A percentile compares a stretch with the other conserved stretches of the same genome.
Conservation (phyloP, 2,329 filamentous ascomycete species). For the Ophioceras dolichostomum region DNA sequence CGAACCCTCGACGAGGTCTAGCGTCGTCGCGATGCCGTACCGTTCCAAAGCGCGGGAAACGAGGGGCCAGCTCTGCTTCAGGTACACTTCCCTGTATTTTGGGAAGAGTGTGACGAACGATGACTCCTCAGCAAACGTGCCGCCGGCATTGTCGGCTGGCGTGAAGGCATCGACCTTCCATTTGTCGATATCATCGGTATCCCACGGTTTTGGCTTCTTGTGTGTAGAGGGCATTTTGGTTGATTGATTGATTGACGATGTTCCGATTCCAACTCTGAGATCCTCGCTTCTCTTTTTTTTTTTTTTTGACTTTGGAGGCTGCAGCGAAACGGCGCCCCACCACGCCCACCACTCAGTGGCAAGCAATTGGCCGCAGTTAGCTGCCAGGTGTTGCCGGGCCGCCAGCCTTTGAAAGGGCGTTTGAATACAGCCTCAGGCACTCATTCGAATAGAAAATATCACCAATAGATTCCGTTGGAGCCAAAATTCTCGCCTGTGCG, state of each 20-base stretch:
- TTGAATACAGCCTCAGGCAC: too few relatives aligned
- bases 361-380: too few relatives aligned
- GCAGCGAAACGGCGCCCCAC: too few relatives aligned
- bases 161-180: slow-evolving; percentile 89
- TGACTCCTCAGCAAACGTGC: slow-evolving; percentile 85
- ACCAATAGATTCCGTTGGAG: too few relatives aligned
- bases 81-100: slow-evolving; percentile 90
- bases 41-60: slow-evolving; percentile 82
- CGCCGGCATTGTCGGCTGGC: slow-evolving; percentile 70
- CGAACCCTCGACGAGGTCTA: slow-evolving; percentile 88
- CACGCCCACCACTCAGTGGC: too few relatives aligned
- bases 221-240: slow-evolving; percentile 70
- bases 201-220: slow-evolving; percentile 86
- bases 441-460: too few relatives aligned
- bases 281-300: slow-evolving; percentile 1
- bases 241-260: neutral
- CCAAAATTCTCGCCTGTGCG: too few relatives aligned
- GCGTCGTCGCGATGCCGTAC: slow-evolving; percentile 74
- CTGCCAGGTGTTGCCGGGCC: too few relatives aligned
- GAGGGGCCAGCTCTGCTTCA: slow-evolving; percentile 86
- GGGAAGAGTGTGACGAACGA: slow-evolving; percentile 82
- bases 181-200: slow-evolving; percentile 94
- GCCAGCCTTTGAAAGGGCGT: too few relatives aligned
- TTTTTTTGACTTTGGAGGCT: neutral
- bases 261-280: neutral